Evolutionary conservation across 2,329 filamentous ascomycete species (phyloP).

Genomic region (Colletotrichum sp.): DNA sequence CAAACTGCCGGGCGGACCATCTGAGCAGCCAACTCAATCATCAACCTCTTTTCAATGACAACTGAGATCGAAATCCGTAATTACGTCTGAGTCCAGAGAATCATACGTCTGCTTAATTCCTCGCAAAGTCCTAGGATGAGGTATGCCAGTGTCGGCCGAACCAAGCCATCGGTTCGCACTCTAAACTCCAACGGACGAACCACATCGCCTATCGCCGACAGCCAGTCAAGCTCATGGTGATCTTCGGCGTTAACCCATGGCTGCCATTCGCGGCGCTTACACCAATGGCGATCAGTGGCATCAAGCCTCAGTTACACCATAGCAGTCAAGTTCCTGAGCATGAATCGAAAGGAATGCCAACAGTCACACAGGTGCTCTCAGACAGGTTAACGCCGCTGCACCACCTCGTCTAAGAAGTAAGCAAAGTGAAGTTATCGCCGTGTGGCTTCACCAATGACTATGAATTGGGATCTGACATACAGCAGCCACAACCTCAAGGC

Average conservation of each 20-base stretch:
- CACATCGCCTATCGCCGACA: conserved; percentile 16
- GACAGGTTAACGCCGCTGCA: background rate
- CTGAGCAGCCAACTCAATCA: background rate
- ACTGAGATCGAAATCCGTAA: background rate
- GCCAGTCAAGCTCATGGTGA: background rate
- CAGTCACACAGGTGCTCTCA: background rate
- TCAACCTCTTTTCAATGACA: background rate
- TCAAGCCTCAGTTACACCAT: background rate
- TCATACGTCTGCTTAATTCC: background rate
- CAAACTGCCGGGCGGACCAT: background rate
- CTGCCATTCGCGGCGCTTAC: background rate
- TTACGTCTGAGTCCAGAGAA: background rate
- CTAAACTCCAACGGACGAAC: background rate
- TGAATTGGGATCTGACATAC: background rate
- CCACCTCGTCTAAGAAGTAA: background rate
- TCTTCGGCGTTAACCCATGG: conserved; percentile 4
- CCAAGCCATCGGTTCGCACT: background rate
- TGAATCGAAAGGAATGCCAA: background rate
- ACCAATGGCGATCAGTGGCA: background rate
- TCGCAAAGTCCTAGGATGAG: background rate
- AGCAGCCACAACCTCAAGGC: background rate
- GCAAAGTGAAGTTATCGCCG: background rate
- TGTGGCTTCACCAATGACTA: background rate
- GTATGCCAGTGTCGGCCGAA: background rate
- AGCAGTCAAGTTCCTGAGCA: background rate